Base-by-base conservation (phyloP, 257 asterid genomes). In the Rhazya stricta region DNA sequence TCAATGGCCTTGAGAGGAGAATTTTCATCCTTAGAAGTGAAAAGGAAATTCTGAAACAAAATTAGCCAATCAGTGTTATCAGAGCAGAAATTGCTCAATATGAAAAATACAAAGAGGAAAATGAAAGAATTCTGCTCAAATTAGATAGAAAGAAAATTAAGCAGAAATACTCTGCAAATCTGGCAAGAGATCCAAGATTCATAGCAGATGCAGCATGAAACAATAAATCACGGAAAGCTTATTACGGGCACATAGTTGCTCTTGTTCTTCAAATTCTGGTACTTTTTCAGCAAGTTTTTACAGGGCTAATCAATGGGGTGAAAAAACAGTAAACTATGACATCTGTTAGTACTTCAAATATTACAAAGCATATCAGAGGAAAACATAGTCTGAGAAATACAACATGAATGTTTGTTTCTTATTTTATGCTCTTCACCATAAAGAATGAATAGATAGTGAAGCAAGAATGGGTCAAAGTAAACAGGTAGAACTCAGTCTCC, bases 1-100 rank as follows among this genome's bases (percentile, higher is more conserved):
- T 93, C 98, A 63, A 91, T 93, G 79, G 95, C 98, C 79, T 93
- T 91, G 86, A 93, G 81, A 63, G 89, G 77, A 72, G 96, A 81
- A 76, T 85, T 67, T 74, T 91, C 98, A n/a, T 91, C 97, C 79
- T 91, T 89, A 8, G 92, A 89, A 71, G 84, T 71, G 78, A 88
- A 93, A 51, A 93, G 95, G 81, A 93, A 93, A 79, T 93, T 93
- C 98, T 91, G 89, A 78, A 82, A 71, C 77, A 79, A 67, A 73
- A 60, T 42, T 19, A n/a, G 71, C 54, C 67, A 32, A 53, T 41
- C 53, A 79, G 46, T 73, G 62, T 45, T 27, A 50, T 27, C 51
- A 39, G 61, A 63, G 32, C 37, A 65, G 69, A 78, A 78, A 48
- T 42, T 66, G 45, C 41, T 13, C 27, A 45, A 57, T 56, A 25